A percentile compares a stretch with the other conserved stretches of the same genome.
These are phyloP conservation scores for Phytophthora citricola DNA, from an alignment of 352 stramenopile species.

Conservation along the genomic window DNA sequence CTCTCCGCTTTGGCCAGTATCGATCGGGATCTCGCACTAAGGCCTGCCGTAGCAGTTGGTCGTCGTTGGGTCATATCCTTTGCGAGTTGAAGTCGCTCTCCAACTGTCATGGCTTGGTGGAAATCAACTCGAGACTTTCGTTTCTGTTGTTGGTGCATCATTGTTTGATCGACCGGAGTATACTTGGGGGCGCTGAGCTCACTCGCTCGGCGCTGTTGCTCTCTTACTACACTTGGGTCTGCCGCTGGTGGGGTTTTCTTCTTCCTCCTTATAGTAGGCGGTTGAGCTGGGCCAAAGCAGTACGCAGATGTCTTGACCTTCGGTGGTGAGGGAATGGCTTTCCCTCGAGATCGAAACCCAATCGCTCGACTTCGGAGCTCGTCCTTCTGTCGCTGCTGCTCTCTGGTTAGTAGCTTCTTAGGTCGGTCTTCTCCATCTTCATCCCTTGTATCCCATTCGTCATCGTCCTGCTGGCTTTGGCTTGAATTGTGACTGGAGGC, in stretches of 20 bases:
- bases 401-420: constrained; percentile 49
- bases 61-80: constrained; percentile 54
- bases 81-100: constrained; percentile 61
- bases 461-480: constrained; percentile 26
- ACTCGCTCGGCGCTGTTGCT: constrained; percentile 63
- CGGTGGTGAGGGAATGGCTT: constrained; percentile 60
- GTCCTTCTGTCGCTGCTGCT: constrained; percentile 73
- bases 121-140: constrained; percentile 70
- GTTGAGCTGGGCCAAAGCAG: constrained; percentile 54
- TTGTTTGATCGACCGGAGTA: constrained; percentile 59
- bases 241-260: constrained; percentile 39
- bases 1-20: constrained; percentile 29
- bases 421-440: constrained; percentile 38
- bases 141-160: constrained; percentile 66
- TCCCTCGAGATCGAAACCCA: constrained; percentile 62
- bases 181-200: constrained; percentile 74
- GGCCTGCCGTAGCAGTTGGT: constrained; percentile 15
- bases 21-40: constrained; percentile 32
- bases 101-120: constrained; percentile 72
- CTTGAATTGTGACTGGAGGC: constrained; percentile 5
- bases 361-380: constrained; percentile 70
- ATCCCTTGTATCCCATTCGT: constrained; percentile 38
- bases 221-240: constrained; percentile 48
- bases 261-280: constrained; percentile 41
- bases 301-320: constrained; percentile 61